Percentiles rank a stretch among this genome's conserved stretches.
These are phyloP conservation scores for Diaporthe eres DNA, from an alignment of 2,329 filamentous ascomycete genomes.

Conservation along the genomic window DNA sequence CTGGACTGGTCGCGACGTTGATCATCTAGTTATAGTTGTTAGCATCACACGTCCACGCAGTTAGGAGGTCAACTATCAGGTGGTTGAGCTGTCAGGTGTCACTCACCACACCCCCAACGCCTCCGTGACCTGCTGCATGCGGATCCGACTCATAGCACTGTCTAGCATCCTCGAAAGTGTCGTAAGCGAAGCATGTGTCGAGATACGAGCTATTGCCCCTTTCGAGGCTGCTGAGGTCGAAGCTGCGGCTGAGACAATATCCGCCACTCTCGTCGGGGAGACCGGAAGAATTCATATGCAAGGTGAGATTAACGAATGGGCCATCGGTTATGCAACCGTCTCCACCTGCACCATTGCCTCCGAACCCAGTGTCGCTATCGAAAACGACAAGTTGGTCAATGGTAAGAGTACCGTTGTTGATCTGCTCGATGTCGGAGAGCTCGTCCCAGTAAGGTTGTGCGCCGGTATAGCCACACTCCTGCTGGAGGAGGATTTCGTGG, in stretches of 20 bases:
- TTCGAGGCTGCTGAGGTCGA: background rate
- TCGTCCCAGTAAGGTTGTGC: conserved; percentile 3
- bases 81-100: background rate
- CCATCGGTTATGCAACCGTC: background rate
- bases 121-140: background rate
- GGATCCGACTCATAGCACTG: background rate
- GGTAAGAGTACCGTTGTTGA: background rate
- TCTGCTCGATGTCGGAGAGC: background rate
- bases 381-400: background rate
- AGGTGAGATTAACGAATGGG: background rate
- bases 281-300: background rate
- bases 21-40: background rate
- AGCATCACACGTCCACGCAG: accelerated
- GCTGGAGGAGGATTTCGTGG: conserved; percentile 1
- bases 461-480: background rate
- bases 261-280: background rate
- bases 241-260: background rate
- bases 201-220: background rate
- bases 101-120: background rate
- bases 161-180: background rate
- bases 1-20: background rate
- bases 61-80: background rate
- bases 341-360: background rate
- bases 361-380: background rate
- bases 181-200: background rate